Base-by-base conservation (phyloP, 345 rosid species). In the Passiflora organensis region DNA sequence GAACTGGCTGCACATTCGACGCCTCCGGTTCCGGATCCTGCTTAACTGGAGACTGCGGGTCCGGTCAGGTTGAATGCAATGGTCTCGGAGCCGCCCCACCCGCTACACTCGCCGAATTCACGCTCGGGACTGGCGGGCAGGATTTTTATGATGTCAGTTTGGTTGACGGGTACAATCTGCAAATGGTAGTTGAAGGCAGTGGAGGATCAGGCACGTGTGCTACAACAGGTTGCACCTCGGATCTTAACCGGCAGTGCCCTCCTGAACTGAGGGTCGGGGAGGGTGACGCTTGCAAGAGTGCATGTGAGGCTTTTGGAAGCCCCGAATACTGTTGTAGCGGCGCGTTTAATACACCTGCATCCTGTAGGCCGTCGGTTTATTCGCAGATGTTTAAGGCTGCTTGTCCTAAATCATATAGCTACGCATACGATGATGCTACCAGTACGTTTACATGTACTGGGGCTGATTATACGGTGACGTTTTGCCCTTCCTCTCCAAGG, bases 241-340 rank as follows among this genome's bases (percentile, higher is more conserved):
- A 93, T 57, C 73, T 93, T 43, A 93, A 89, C 86, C 66, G 22
- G 17, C 87, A 70, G 60, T 93, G 99, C 55, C 99, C 99, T 1
- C 49, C 73, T 12, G 97, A 93, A 69, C 74, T 93, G 38, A 71
- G 71, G 41, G 80, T 65, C 0, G 91, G 89, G 1, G 80, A 76
- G 1, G 94, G 91, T 0, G 73, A 69, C 56, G 99, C 89, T 37
- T 89, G 97, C 64, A 89, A 80, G 66, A 89, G 97, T 77, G 99
- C 99, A 62, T 89, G 99, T 47, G 84, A 78, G 59, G 99, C 94
- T 3, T 93, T 93, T 55, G 78, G 94, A 56, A 82, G 89, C 50
- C 91, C 96, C 0, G 94, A 93, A 78, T 93, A 86, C 47, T 93
- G 99, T 50, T 93, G 99, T 21, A 93, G 97, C 24, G 97, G 99